phyloP scores from a whole-genome alignment of 352 stramenopile species.

The Blastocystis sp. region DNA sequence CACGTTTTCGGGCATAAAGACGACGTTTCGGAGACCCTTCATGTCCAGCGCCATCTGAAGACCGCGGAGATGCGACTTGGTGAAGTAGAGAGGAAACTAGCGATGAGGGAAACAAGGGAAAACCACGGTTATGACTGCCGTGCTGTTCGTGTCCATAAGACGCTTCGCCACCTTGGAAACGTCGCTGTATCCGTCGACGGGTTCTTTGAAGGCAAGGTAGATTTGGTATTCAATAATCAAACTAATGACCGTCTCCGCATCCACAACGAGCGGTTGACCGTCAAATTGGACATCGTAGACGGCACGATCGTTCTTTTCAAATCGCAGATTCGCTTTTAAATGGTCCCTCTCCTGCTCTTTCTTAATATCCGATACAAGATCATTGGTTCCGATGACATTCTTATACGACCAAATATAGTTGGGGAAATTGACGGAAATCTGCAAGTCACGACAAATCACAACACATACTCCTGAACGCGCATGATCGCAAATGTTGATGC shows the following conservation, averaged over 20 bases:
- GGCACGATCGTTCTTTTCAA: neutral
- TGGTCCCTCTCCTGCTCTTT: neutral
- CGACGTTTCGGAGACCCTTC: neutral
- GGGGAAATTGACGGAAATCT: neutral
- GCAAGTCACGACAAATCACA: neutral
- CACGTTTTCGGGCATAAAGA: conserved; percentile 14
- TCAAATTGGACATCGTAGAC: neutral
- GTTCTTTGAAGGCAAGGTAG: neutral
- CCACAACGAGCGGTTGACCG: neutral
- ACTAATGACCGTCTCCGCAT: neutral
- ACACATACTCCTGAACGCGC: neutral
- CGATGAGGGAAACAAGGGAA: neutral
- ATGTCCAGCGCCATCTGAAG: neutral
- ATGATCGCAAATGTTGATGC: neutral
- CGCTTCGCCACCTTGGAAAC: neutral
- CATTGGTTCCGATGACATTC: conserved; percentile 20
- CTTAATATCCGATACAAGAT: neutral
- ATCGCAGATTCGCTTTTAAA: neutral
- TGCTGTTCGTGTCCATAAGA: neutral
- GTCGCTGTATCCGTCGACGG: neutral
- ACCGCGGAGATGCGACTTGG: neutral
- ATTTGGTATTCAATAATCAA: conserved; percentile 1
- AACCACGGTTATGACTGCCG: neutral
- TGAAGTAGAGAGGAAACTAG: conserved; percentile 27
- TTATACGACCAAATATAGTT: conserved; percentile 35